Evolutionary conservation across 495 filamentous ascomycete species (phyloP), one percentile per base, ranked within the genome.

Genomic region (Aspergillus ellipticus): DNA sequence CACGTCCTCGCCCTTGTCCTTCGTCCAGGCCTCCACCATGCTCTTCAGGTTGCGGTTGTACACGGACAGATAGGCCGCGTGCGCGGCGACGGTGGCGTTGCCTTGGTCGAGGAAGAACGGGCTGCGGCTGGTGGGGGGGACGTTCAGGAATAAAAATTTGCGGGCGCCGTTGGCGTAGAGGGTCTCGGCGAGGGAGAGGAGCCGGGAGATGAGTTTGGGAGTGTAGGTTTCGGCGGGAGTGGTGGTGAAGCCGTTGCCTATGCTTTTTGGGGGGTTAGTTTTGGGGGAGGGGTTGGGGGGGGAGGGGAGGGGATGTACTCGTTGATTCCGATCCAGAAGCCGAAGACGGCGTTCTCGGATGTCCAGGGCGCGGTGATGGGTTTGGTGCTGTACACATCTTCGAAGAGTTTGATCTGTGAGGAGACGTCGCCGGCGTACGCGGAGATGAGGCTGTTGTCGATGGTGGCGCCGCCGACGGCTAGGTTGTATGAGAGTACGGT

Each of bases 291-390:
- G 2, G n/a, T 26, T 2, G 20, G 42, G 8, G 11, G 33, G 29
- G 16, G 13, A 39, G n/a, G 20, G 7, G 7, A 10, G 21, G n/a
- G 50, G 22, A 49, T 39, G 29, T 67, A 74, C 73, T 94, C 89
- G 57, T 94, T 94, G 57, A 94, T 85, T 31, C 89, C 89, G 50
- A 92, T 86, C 79, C 85, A 94, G 42, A 89, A 72, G 3, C 80
- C 81, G 66, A 89, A 89, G 24, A 92, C 74, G 0, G 79, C 74
- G 54, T 89, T 73, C 6, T 73, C 63, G 2, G 81, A 74, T 10
- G 72, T 78, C 89, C 88, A 92, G 3, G 79, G 74, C 16, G 82
- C 82, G 50, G 63, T 66, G 2, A 51, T 54, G 4, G 79, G 68
- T 41, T 66, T 68, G 8, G 35, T 35, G 41, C 63, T 54, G 47